Conservation (phyloP, 176 grass and related monocot species). For the Avena sativa region DNA sequence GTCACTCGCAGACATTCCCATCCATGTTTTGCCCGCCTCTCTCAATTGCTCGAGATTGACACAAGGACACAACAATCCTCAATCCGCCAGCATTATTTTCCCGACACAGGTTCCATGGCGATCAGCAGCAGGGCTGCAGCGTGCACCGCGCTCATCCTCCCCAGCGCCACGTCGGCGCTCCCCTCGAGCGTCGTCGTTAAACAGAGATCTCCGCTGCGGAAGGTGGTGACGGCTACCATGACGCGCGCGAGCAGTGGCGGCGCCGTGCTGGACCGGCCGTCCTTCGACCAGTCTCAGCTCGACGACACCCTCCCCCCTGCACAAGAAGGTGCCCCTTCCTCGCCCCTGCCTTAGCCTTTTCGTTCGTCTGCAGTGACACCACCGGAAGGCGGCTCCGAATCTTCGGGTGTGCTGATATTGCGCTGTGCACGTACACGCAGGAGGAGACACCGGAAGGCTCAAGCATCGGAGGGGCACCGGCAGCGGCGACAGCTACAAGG, state of each 20-base stretch:
- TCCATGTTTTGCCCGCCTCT: not conserved
- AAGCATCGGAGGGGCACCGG: conserved; percentile 50
- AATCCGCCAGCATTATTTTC: not conserved
- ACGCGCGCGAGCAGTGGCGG: conserved; percentile 28
- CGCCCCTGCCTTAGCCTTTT: no score
- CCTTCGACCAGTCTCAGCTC: conserved; percentile 69
- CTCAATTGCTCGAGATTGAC: not conserved
- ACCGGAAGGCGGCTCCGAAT: no score
- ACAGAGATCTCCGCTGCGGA: not conserved
- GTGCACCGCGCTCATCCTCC: conserved; percentile 38
- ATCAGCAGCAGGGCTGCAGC: conserved; percentile 48
- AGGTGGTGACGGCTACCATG: not conserved
- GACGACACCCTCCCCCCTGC: conserved; percentile 50
- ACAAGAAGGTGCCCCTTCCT: conserved; percentile 56
- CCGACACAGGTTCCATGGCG: conserved; percentile 30
- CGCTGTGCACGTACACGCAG: not conserved
- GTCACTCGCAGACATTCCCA: not conserved
- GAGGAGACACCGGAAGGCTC: conserved; percentile 60
- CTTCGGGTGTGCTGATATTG: not conserved
- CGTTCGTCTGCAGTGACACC: no score
- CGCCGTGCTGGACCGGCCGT: conserved; percentile 60
- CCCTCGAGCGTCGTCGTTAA: conserved; percentile 2
- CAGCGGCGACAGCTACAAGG: conserved; percentile 57
- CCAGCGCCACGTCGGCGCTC: not conserved
- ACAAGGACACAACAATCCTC: not conserved